Evolutionary conservation across 208 protist species (phyloP).

Genomic region (Perkinsela sp.): DNA sequence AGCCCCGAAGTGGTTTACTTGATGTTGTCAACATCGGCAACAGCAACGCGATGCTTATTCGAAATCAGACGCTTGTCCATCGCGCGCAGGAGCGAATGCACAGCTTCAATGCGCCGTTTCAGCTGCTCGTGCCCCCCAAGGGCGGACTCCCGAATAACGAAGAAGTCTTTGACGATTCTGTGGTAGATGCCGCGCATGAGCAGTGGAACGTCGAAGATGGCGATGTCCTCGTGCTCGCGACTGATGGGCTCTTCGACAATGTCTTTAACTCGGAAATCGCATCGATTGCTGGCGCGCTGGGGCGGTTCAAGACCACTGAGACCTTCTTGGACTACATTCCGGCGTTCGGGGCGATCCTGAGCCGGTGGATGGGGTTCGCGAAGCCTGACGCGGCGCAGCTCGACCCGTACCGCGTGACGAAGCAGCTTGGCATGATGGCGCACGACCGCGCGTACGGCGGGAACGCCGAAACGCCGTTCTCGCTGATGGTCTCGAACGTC

Average conservation of each 20-base stretch:
- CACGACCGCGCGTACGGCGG: conserved; percentile 30
- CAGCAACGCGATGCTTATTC: conserved; percentile 46
- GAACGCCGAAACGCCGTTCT: conserved; percentile 39
- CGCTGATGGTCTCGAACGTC: conserved; percentile 39
- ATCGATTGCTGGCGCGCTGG: conserved; percentile 39
- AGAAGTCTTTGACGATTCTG: conserved; percentile 16
- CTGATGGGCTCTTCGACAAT: conserved; percentile 76
- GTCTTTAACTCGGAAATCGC: conserved; percentile 48
- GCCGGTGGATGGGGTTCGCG: conserved; percentile 14
- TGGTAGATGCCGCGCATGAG: conserved; percentile 32
- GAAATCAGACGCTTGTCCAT: conserved; percentile 32
- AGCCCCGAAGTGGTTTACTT: conserved; percentile 12
- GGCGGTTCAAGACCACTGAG: conserved; percentile 13
- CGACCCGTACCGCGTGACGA: conserved; percentile 50
- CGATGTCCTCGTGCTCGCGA: conserved; percentile 64
- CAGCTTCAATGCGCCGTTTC: conserved; percentile 66
- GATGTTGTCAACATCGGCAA: conserved; percentile 67
- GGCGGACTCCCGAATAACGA: conserved; percentile 8
- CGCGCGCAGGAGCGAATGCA: conserved; percentile 56
- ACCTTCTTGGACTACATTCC: conserved; percentile 28
- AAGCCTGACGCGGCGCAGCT: conserved; percentile 34
- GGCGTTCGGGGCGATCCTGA: conserved; percentile 34
- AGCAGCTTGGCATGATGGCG: conserved; percentile 42
- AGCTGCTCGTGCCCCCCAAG: conserved; percentile 40
- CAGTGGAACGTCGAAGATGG: conserved; percentile 35